These are phyloP conservation scores for Erucastrum elatum DNA, from an alignment of 345 rosid species.

Conservation along the genomic window DNA sequence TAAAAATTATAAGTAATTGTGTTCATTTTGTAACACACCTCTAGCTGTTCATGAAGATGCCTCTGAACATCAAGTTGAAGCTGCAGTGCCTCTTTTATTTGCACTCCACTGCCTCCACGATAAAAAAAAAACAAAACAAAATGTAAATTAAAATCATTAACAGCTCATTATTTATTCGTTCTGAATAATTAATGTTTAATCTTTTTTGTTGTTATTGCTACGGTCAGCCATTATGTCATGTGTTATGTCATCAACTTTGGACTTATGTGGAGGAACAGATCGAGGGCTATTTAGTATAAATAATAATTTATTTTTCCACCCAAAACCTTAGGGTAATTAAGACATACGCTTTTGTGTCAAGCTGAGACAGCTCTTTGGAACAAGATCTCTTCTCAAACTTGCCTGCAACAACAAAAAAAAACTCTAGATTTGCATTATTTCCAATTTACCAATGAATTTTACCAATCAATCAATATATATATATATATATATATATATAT, in stretches of 20 bases:
- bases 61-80: slow-evolving; percentile 85
- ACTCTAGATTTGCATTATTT: not conserved
- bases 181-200: not conserved
- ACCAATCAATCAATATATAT: not conserved
- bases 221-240: slow-evolving; percentile 17
- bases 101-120: slow-evolving; percentile 57
- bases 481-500: not conserved
- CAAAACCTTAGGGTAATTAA: not conserved
- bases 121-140: not conserved
- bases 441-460: not conserved
- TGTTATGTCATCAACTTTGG: slow-evolving; percentile 12
- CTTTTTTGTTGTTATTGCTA: not conserved
- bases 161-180: not conserved
- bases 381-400: slow-evolving; percentile 51
- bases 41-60: slow-evolving; percentile 91
- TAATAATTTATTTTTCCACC: not conserved
- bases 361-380: slow-evolving; percentile 46
- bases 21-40: slow-evolving; percentile 47
- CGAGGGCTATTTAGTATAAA: not conserved
- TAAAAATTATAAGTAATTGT: not conserved
- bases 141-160: slow-evolving; percentile 6
- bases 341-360: slow-evolving; percentile 58
- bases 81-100: slow-evolving; percentile 74
- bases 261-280: not conserved
- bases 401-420: slow-evolving; percentile 47